Conservation (phyloP, 495 filamentous ascomycete genomes). For the Pyrenopolyporus hunteri region DNA sequence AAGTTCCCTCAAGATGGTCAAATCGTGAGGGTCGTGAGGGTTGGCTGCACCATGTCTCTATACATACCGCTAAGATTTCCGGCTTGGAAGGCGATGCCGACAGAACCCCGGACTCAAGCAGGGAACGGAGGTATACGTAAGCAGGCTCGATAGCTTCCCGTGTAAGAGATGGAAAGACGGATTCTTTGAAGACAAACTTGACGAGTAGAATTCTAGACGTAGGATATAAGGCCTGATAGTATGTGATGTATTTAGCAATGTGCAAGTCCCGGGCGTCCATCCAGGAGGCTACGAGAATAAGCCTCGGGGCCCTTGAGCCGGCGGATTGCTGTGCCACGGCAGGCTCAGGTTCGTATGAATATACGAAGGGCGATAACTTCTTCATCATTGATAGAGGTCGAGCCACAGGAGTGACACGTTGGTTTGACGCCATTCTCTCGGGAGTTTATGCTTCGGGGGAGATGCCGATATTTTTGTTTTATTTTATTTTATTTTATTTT, state of each 20-base stretch:
- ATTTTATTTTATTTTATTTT: neutral
- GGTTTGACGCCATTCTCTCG: slow-evolving; percentile 31
- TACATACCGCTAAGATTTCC: slow-evolving; percentile 43
- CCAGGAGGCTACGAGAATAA: slow-evolving; percentile 53
- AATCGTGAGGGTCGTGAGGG: too few species aligned
- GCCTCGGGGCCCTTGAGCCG: slow-evolving; percentile 33
- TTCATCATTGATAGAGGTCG: slow-evolving; percentile 46
- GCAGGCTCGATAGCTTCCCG: slow-evolving; percentile 30
- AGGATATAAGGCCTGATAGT: slow-evolving; percentile 50
- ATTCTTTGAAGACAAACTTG: slow-evolving; percentile 44
- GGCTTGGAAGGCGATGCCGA: slow-evolving; percentile 34
- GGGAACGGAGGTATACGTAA: slow-evolving; percentile 31
- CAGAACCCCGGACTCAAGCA: slow-evolving; percentile 28
- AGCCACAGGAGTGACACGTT: neutral
- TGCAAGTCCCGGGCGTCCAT: slow-evolving; percentile 54
- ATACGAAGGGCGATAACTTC: slow-evolving; percentile 44
- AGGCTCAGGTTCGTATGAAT: slow-evolving; percentile 44
- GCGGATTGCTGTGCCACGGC: neutral
- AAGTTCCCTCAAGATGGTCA: neutral
- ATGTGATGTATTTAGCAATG: slow-evolving; percentile 53
- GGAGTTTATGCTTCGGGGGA: too few species aligned
- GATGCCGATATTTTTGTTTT: neutral
- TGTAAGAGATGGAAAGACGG: slow-evolving; percentile 5
- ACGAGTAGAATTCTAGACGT: slow-evolving; percentile 48
- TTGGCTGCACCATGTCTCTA: neutral